These are phyloP conservation scores for Sporothrix brasiliensis DNA, from an alignment of 2,329 filamentous ascomycete species.

Conservation along the genomic window DNA sequence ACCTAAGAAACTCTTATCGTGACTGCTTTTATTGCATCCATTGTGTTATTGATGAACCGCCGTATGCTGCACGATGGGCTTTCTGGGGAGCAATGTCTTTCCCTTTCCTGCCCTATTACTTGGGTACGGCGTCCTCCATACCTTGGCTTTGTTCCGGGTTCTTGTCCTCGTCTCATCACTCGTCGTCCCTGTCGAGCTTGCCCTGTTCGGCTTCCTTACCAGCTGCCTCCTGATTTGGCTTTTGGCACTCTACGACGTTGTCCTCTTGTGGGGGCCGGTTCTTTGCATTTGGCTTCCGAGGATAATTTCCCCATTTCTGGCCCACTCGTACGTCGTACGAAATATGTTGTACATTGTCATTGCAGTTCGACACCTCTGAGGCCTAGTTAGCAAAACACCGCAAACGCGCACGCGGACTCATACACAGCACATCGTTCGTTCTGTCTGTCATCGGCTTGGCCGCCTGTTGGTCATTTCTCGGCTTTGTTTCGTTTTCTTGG, in stretches of 20 bases:
- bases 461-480: neutral
- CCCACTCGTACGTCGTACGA: neutral
- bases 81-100: neutral
- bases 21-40: neutral
- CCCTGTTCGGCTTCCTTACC: neutral
- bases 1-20: slow-evolving; percentile 12
- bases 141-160: neutral
- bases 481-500: neutral
- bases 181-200: neutral
- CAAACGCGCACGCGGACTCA: neutral
- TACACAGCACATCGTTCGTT: neutral
- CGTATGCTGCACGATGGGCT: neutral
- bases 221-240: neutral
- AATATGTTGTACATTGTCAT: too few relatives aligned
- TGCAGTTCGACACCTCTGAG: too few relatives aligned
- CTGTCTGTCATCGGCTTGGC: neutral
- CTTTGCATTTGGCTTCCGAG: neutral
- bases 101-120: neutral
- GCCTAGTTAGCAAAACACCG: neutral
- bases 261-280: neutral
- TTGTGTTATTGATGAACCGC: slow-evolving; percentile 17
- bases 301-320: neutral
- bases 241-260: neutral
- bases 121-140: neutral
- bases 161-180: neutral